These are phyloP conservation scores for Achlya hypogyna DNA, from an alignment of 352 stramenopile genomes.

Conservation along the genomic window DNA sequence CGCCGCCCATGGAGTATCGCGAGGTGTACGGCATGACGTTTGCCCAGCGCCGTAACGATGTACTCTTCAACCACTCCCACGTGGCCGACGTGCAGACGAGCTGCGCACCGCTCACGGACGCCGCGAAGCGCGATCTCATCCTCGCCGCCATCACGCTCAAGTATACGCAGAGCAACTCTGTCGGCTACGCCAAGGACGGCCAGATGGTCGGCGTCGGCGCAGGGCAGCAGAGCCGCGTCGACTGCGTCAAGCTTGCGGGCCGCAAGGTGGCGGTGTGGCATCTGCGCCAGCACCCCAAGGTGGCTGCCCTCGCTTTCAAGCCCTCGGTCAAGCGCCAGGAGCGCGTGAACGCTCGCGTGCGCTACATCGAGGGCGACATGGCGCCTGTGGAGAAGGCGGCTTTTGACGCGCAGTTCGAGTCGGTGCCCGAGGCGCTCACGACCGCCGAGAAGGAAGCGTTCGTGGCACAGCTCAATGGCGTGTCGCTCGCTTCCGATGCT, in stretches of 20 bases:
- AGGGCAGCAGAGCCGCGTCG: slow-evolving; percentile 97
- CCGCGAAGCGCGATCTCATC: slow-evolving; percentile 94
- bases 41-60: slow-evolving; percentile 97
- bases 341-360: slow-evolving; percentile 97
- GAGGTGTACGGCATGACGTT: slow-evolving; percentile 99
- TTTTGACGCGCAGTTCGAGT: slow-evolving; percentile 95
- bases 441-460: slow-evolving; percentile 93
- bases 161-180: slow-evolving; percentile 99
- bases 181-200: slow-evolving; percentile 98
- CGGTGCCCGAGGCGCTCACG: slow-evolving; percentile 90
- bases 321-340: slow-evolving; percentile 96
- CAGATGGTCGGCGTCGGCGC: slow-evolving; percentile 99
- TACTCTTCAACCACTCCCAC: slow-evolving; percentile 90
- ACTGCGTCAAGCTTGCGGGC: slow-evolving; percentile 99
- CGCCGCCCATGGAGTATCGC: slow-evolving; percentile 93
- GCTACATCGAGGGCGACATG: slow-evolving; percentile 99
- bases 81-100: slow-evolving; percentile 90
- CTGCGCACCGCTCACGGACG: slow-evolving; percentile 70
- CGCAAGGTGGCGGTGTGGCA: slow-evolving; percentile 98
- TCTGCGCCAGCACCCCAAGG: slow-evolving; percentile 97
- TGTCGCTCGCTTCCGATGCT: slow-evolving; percentile 96
- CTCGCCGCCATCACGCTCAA: slow-evolving; percentile 99
- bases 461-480: slow-evolving; percentile 77
- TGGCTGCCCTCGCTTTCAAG: slow-evolving; percentile 94
- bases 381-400: slow-evolving; percentile 87